Conservation (phyloP, 345 rosid species). For the Pugionium cornutum region DNA sequence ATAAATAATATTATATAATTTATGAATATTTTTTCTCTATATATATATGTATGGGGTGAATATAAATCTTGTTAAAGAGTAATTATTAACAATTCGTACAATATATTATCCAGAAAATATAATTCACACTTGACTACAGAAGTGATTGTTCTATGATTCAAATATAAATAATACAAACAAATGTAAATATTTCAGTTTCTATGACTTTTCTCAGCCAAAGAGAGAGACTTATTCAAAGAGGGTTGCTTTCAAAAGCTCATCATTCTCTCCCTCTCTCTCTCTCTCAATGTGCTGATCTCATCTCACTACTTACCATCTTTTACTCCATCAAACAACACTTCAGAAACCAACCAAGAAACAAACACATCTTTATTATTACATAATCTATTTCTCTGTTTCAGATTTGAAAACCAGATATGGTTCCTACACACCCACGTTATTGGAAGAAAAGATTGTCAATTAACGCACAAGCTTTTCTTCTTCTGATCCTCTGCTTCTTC, state of each 20-base stretch:
- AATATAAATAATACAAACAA: slow-evolving; percentile 19
- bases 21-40: too few relatives aligned
- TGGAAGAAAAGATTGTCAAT: slow-evolving; percentile 31
- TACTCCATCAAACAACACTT: slow-evolving; percentile 31
- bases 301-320: slow-evolving; percentile 41
- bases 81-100: too few relatives aligned
- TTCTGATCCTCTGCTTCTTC: slow-evolving; percentile 37
- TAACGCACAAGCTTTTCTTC: slow-evolving; percentile 18
- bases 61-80: too few relatives aligned
- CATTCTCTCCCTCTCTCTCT: slow-evolving; percentile 22
- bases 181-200: too few relatives aligned
- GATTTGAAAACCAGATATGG: slow-evolving; percentile 40
- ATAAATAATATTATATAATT: too few relatives aligned
- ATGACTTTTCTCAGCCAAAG: slow-evolving; percentile 17
- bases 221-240: slow-evolving; percentile 19
- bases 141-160: not conserved
- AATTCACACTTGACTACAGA: too few relatives aligned
- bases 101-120: too few relatives aligned
- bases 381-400: slow-evolving; percentile 26
- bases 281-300: slow-evolving; percentile 27
- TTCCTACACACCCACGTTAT: slow-evolving; percentile 33
- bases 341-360: slow-evolving; percentile 4
- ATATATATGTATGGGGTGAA: too few relatives aligned
- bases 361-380: not conserved
- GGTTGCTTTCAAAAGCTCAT: slow-evolving; percentile 19